These are phyloP conservation scores for Oidiodendron maius DNA, from an alignment of 495 filamentous ascomycete genomes.

Conservation along the genomic window DNA sequence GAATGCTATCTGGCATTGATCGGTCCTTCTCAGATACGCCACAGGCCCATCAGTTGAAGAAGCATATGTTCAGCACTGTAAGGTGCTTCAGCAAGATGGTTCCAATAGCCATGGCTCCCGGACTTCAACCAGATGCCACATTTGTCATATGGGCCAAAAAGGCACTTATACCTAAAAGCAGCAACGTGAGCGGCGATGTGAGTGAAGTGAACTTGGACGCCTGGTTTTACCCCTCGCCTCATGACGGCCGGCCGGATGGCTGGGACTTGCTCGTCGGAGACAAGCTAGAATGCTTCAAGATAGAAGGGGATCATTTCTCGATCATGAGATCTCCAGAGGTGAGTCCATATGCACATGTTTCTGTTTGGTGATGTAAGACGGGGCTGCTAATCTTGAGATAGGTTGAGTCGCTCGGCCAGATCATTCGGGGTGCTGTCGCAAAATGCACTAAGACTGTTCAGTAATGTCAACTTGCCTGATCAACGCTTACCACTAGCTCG, in stretches of 20 bases:
- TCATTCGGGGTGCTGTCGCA: too few species aligned
- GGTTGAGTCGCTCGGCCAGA: too few species aligned
- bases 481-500: too few species aligned
- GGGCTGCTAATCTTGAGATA: too few species aligned
- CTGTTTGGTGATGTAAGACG: too few species aligned
- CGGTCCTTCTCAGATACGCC: neutral
- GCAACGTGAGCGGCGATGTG: neutral
- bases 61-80: neutral
- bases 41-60: neutral
- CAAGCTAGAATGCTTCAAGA: neutral
- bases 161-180: neutral
- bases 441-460: too few species aligned
- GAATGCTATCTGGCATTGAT: slow-evolving; percentile 1
- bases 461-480: too few species aligned
- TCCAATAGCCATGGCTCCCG: neutral
- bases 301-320: slow-evolving; percentile 3
- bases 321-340: neutral
- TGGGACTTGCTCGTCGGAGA: slow-evolving; percentile 2
- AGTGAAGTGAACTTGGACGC: neutral
- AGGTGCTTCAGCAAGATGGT: neutral
- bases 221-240: neutral
- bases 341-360: too few species aligned
- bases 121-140: neutral
- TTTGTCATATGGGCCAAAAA: neutral
- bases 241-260: neutral